Evolutionary conservation across 179 eudicot genomes (phyloP).

Genomic region (Spergularia azorica): DNA sequence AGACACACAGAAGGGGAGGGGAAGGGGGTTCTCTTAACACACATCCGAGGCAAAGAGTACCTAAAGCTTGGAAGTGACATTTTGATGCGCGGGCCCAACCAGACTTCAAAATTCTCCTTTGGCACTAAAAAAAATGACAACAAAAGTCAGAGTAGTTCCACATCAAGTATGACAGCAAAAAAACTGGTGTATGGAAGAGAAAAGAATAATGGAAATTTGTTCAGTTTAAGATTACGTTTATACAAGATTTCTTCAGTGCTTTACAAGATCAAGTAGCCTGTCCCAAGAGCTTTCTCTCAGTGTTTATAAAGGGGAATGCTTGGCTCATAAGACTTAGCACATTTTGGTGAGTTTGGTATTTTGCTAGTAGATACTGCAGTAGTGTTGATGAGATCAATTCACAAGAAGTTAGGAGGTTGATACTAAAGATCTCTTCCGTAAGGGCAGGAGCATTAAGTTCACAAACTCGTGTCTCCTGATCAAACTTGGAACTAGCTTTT

Average conservation of each 20-base stretch:
- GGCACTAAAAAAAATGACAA: slow-evolving; percentile 35
- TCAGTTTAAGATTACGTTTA: not conserved
- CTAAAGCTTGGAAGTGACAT: slow-evolving; percentile 96
- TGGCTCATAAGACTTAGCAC: not conserved
- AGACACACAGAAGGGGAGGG: not conserved
- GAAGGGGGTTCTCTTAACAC: not conserved
- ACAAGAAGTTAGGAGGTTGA: slow-evolving; percentile 61
- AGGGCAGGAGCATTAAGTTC: no score
- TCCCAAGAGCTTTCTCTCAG: not conserved
- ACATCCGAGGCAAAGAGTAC: slow-evolving; percentile 31
- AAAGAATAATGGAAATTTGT: no score
- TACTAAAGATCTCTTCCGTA: slow-evolving; percentile 52
- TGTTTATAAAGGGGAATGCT: not conserved
- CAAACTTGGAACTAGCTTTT: slow-evolving; percentile 28
- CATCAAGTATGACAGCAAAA: not conserved
- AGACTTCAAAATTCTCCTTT: slow-evolving; percentile 36
- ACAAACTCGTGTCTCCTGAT: slow-evolving; percentile 51
- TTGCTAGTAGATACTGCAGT: no score
- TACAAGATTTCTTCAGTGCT: no score
- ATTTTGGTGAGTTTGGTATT: not conserved
- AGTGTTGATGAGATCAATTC: slow-evolving; percentile 27
- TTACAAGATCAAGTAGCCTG: no score
- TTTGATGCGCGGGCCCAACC: slow-evolving; percentile 72
- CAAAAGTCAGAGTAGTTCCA: slow-evolving; percentile 6
- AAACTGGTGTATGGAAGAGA: not conserved